Base-by-base conservation (phyloP, 2,329 filamentous ascomycete species). In the Tolypocladium nubicola region DNA sequence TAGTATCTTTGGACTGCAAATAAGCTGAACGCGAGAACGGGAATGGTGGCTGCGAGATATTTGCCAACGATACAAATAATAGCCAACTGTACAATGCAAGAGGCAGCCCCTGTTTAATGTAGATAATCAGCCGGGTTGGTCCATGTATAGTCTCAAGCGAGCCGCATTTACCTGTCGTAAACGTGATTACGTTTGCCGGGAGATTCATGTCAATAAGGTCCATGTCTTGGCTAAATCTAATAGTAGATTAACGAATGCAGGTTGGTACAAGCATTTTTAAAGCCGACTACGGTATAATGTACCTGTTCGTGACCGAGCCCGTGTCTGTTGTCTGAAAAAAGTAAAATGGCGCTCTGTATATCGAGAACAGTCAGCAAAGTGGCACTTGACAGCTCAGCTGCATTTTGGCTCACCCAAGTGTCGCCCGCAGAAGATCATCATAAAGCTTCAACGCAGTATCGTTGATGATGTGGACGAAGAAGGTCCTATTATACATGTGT, bases 1-100 rank as follows among this genome's bases (percentile, higher is more conserved):
- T 69, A 69, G n/a, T 60, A 63, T 14, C 60, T 58, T 37, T 69
- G 66, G 19, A 70, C n/a, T 10, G 13, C n/a, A 33, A 41, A 35
- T 19, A 53, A 8, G 21, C 4, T 21, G 37, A 37, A 10, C 10
- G 39, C 37, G 3, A 41, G 23, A 14, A 11, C 37, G n/a, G 52
- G 80, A 21, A 81, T 70, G 0, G 71, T 72, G 2, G 76, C 64
- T 0, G 71, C 71, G 1, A 79, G 70, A 56, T 75, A 75, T 43
- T 71, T 74, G 7, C 80, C 75, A 23, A 54, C 26, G 35, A 53
- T 53, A n/a, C 52, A 53, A 23, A 53, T 53, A n/a, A 53, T 39
- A 19, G 40, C 14, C 7, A 53, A 19, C 9, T 53, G 52, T 19
- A 30, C 52, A 21, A 37, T 16, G 37, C 3, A 60, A 38, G 1